Evolutionary conservation across 129 eudicot genomes (phyloP), one percentile per base, ranked within the genome.

Genomic region (Helianthus tuberosus): DNA sequence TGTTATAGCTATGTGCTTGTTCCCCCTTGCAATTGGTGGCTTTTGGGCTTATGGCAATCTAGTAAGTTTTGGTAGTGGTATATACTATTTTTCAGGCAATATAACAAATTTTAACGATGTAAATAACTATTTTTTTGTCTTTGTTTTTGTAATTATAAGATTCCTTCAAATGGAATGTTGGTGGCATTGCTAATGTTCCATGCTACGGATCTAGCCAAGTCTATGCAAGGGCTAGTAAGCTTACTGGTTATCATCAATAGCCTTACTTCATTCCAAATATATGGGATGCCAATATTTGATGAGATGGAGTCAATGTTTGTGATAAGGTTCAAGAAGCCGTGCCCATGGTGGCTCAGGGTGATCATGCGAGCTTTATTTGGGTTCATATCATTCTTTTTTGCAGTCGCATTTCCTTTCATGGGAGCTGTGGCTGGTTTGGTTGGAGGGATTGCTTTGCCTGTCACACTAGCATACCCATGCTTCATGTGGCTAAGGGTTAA

Each of bases 341-440:
- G 89, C 59, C 73, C 97, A 0, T 82, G 92, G 92, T 91, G 97
- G 97, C 82, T 88, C 29, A 77, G 97, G 46, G 80, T 72, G 29
- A 60, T 82, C 17, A 73, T 86, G 35, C 83, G 97, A n/a, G 71
- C 80, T 38, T 8, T 80, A 2, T 86, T 82, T n/a, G 95, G 95
- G 35, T 91, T 47, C 78, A 66, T 49, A 13, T 50, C 79, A 70
- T 88, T 84, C 85, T 91, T 91, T 1, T 4, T 84, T 0, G 89
- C 97, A 0, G 92, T 91, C 27, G 97, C 97, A 4, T 65, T 91
- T n/a, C 97, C 97, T 5, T 91, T 91, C 66, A 44, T 82, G 51
- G 85, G 86, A 27, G 81, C 85, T 61, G 75, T 88, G 35, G 86
- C 88, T 1, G 96, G 95, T 9, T 67, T 91, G 4, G 71, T 86